phyloP scores from a whole-genome alignment of 768 basidiomycete species.

The Tricholoma terreum region DNA sequence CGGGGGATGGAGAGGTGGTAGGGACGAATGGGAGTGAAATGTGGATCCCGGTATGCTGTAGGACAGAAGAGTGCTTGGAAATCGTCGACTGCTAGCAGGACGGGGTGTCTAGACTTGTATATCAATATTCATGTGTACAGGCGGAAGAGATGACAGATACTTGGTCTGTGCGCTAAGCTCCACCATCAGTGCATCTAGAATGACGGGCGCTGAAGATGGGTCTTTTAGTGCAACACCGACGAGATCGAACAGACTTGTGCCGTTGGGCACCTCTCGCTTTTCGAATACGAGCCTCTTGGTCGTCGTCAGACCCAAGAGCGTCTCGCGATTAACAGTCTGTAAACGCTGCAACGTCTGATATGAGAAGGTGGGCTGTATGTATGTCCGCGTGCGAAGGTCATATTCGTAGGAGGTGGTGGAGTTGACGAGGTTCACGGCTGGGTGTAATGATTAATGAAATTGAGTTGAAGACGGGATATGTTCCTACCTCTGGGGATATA shows the following conservation, averaged over 20 bases:
- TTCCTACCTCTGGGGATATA: slow-evolving; percentile 77
- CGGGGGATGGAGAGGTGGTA: slow-evolving; percentile 81
- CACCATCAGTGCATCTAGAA: slow-evolving; percentile 56
- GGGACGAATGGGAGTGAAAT: slow-evolving; percentile 62
- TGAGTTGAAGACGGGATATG: background rate
- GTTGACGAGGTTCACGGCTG: slow-evolving; percentile 56
- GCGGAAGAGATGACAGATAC: slow-evolving; percentile 37
- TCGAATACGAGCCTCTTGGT: slow-evolving; percentile 43
- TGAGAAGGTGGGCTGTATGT: slow-evolving; percentile 66
- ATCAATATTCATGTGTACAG: background rate
- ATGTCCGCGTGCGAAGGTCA: slow-evolving; percentile 72
- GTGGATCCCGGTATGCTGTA: slow-evolving; percentile 70
- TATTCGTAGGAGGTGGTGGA: slow-evolving; percentile 72
- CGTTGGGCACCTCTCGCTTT: slow-evolving; percentile 44
- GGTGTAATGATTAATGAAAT: background rate
- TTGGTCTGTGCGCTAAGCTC: slow-evolving; percentile 62
- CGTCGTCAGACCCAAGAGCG: slow-evolving; percentile 42
- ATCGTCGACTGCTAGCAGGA: slow-evolving; percentile 85
- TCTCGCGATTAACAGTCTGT: slow-evolving; percentile 50
- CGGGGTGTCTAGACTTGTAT: slow-evolving; percentile 52
- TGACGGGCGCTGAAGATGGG: slow-evolving; percentile 46
- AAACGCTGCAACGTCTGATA: slow-evolving; percentile 63
- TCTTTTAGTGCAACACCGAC: slow-evolving; percentile 58
- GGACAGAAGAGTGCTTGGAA: slow-evolving; percentile 76
- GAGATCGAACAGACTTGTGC: slow-evolving; percentile 51